These are phyloP conservation scores for Colletotrichum zoysiae DNA, from an alignment of 2,329 filamentous ascomycete genomes.

Conservation along the genomic window DNA sequence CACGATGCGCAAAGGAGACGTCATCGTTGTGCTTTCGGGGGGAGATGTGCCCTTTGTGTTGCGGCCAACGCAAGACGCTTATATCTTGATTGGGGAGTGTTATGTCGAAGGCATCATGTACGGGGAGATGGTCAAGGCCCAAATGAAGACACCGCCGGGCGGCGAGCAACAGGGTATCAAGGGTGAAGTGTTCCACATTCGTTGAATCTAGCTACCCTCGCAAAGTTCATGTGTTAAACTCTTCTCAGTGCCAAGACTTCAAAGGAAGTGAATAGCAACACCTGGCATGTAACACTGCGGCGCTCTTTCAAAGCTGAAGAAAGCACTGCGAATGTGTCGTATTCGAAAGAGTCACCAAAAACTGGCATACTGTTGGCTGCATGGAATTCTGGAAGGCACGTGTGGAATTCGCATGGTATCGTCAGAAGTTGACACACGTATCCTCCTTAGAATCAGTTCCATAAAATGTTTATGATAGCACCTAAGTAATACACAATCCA, in stretches of 20 bases:
- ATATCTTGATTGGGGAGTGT: background rate
- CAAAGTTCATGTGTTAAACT: background rate
- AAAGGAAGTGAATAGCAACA: background rate
- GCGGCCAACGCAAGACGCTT: background rate
- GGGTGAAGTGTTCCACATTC: background rate
- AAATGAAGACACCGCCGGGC: background rate
- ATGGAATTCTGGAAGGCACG: no score
- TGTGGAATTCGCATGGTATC: no score
- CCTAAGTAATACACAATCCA: background rate
- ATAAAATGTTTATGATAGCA: no score
- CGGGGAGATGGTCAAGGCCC: background rate
- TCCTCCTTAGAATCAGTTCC: no score
- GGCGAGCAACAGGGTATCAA: background rate
- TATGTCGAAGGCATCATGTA: slow-evolving; percentile 11
- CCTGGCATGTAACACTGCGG: background rate
- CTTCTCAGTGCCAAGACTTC: background rate
- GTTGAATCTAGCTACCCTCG: background rate
- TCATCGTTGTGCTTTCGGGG: background rate
- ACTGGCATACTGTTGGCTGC: no score
- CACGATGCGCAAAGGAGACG: background rate
- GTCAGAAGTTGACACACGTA: no score
- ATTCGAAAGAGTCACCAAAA: no score
- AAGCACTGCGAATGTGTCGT: no score
- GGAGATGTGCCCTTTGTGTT: background rate
- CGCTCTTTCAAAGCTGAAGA: no score